Conservation (phyloP, 129 eudicot genomes). For the Artemisia argyi region DNA sequence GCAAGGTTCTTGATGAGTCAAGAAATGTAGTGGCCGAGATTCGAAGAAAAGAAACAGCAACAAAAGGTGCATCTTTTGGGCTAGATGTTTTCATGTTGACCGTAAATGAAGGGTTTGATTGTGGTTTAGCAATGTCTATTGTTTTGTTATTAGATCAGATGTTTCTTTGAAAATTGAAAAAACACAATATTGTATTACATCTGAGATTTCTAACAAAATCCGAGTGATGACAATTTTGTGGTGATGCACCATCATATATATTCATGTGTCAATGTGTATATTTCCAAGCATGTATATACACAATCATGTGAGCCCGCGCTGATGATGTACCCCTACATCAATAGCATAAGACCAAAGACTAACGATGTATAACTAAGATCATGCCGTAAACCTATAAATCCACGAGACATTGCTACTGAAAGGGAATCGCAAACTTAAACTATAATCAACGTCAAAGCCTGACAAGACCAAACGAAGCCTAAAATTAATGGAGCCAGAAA, state of each 20-base stretch:
- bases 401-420: no score
- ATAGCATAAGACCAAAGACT: no score
- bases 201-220: slow-evolving; percentile 24
- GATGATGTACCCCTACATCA: no score
- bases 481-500: no score
- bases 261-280: neutral
- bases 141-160: slow-evolving; percentile 82
- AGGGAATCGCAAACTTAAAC: no score
- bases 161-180: slow-evolving; percentile 43
- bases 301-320: neutral
- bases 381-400: no score
- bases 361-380: no score
- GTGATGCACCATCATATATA: neutral
- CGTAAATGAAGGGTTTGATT: slow-evolving; percentile 53
- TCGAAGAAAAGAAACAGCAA: slow-evolving; percentile 55
- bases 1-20: slow-evolving; percentile 64
- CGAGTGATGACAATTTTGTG: slow-evolving; percentile 8
- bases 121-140: slow-evolving; percentile 71
- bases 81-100: slow-evolving; percentile 69
- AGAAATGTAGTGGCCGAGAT: slow-evolving; percentile 73
- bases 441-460: no score
- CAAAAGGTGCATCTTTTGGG: slow-evolving; percentile 63
- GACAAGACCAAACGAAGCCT: no score
- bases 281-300: neutral
- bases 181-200: slow-evolving; percentile 22